Percentiles rank a stretch among this genome's conserved stretches.
Evolutionary conservation across 257 asterid species (phyloP).

Genomic region (Prunella vulgaris): DNA sequence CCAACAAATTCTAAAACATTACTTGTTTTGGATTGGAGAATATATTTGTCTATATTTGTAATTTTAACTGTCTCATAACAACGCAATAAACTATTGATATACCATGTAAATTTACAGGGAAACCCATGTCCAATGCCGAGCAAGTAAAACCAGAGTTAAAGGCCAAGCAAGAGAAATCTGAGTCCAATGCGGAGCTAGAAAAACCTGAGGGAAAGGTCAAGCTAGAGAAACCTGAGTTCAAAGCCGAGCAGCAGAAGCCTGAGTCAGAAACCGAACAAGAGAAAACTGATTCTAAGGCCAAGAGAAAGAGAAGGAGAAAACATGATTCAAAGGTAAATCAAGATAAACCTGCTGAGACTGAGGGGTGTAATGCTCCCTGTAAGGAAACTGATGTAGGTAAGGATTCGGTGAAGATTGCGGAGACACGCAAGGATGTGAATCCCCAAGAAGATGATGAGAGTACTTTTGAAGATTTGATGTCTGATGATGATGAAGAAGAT

Average conservation of each 20-base stretch:
- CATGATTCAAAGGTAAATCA: conserved; percentile 22
- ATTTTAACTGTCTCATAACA: neutral
- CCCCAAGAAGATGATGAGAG: conserved; percentile 32
- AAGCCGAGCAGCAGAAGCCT: conserved; percentile 5
- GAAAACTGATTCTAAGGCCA: conserved; percentile 22
- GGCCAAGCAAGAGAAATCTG: conserved; percentile 30
- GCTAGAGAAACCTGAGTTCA: neutral
- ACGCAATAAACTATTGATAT: neutral
- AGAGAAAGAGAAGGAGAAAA: neutral
- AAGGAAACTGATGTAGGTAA: conserved; percentile 42
- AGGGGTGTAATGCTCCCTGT: conserved; percentile 29
- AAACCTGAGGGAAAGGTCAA: neutral
- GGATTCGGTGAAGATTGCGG: conserved; percentile 50
- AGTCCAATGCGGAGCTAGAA: neutral
- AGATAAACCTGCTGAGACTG: conserved; percentile 31
- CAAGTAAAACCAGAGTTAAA: conserved; percentile 20
- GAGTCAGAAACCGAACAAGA: neutral
- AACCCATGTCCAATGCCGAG: neutral
- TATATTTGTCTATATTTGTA: no score
- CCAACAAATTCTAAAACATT: no score
- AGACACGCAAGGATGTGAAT: conserved; percentile 28
- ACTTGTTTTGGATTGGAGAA: no score
- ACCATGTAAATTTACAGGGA: conserved; percentile 28
- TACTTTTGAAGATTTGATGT: conserved; percentile 28
- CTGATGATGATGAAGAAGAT: conserved; percentile 33